Conservation (phyloP, 2,329 filamentous ascomycete genomes). For the Blastomyces silverae region DNA sequence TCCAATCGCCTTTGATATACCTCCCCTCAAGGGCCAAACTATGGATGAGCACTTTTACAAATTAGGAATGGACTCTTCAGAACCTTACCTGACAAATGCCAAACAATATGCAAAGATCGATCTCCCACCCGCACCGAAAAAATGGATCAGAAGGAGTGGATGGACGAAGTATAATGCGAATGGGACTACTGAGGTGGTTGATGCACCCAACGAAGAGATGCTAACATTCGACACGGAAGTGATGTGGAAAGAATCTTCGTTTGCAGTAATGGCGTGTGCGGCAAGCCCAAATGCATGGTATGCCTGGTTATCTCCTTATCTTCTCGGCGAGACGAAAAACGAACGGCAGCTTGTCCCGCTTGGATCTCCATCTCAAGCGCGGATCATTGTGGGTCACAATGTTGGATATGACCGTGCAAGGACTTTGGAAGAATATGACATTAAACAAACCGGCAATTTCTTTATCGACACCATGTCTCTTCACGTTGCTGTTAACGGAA, state of each 20-base stretch:
- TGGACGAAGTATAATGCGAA: constrained; percentile 90
- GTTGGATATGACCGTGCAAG: constrained; percentile 90
- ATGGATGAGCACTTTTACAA: constrained; percentile 93
- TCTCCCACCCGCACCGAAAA: constrained; percentile 54
- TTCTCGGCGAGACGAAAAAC: constrained; percentile 71
- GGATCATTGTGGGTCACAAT: constrained; percentile 88
- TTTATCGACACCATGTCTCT: constrained; percentile 98
- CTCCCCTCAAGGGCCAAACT: constrained; percentile 66
- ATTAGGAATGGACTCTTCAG: constrained; percentile 76
- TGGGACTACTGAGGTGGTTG: constrained; percentile 63
- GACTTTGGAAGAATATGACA: constrained; percentile 78
- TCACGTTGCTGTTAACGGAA: constrained; percentile 95
- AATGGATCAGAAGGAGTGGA: constrained; percentile 73
- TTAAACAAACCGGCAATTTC: constrained; percentile 73
- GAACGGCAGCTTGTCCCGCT: constrained; percentile 79
- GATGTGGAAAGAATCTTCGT: constrained; percentile 87
- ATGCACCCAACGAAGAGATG: constrained; percentile 70
- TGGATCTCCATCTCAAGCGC: constrained; percentile 64
- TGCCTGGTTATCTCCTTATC: constrained; percentile 92
- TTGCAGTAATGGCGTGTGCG: constrained; percentile 95
- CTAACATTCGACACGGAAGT: constrained; percentile 95
- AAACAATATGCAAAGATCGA: constrained; percentile 63
- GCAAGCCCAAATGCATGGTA: constrained; percentile 90
- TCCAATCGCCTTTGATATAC: constrained; percentile 81
- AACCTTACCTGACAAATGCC: constrained; percentile 70